phyloP scores from a whole-genome alignment of 1,139 yeast species.

The Yamadazyma buinensis region DNA sequence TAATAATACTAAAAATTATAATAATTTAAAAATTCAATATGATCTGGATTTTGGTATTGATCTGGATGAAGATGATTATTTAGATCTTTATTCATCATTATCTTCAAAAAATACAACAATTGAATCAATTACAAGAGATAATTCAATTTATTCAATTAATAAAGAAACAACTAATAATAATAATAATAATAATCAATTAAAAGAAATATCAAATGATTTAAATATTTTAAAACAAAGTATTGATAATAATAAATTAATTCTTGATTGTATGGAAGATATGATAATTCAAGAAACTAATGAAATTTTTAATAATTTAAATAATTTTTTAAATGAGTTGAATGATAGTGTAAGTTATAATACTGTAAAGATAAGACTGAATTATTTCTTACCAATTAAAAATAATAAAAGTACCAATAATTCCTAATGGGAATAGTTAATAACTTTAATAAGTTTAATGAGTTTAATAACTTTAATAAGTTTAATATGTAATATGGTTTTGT shows the following conservation, averaged over 20 bases:
- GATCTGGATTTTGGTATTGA: conserved; percentile 2
- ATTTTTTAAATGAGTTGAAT: conserved; percentile 8
- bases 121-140: conserved; percentile 4
- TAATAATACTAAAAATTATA: no score
- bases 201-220: neutral
- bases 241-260: conserved; percentile 7
- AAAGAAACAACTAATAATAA: no score
- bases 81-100: conserved; percentile 6
- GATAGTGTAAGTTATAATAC: conserved; percentile 14
- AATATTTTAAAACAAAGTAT: conserved; percentile 7
- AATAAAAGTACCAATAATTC: neutral
- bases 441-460: no score
- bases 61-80: conserved; percentile 5
- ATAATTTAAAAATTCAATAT: no score
- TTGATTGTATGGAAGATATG: conserved; percentile 18
- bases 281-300: conserved; percentile 10
- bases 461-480: no score
- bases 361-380: conserved; percentile 1
- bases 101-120: neutral
- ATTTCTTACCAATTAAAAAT: neutral
- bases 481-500: no score
- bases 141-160: conserved; percentile 1
- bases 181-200: no score
- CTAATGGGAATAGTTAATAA: no score
- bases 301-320: conserved; percentile 9